Evolutionary conservation across 805 yeast species (phyloP), one percentile per base, ranked within the genome.

Genomic region (Schwanniomyces yamadae): DNA sequence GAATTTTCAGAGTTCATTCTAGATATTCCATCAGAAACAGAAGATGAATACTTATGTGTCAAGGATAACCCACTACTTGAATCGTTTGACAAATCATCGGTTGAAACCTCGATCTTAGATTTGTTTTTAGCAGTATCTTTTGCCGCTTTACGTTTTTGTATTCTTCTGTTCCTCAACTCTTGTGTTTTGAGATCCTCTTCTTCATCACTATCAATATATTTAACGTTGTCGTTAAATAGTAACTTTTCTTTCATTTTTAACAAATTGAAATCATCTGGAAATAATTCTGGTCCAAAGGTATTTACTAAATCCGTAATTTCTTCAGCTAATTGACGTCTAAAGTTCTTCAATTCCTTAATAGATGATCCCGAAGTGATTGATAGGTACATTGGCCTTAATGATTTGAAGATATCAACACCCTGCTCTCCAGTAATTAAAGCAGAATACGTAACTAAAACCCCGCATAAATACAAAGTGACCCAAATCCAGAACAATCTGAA

Each of bases 361-460:
- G 80, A 75, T 13, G 73, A 62, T 26, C 84, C 82, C 16, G 78
- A 70, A 8, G 74, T 75, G 13, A 84, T 57, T 3, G 85, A 77
- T 18, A 83, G 57, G 61, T 83, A 84, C 28, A 91, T 63, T 1
- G 98, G 96, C 46, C 89, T 75, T 37, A 91, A 64, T 3, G 95
- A 82, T 55, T 88, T 88, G 57, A 84, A 75, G 31, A 85, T 72
- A 55, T 91, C 98, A 80, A 87, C 74, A 23, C 99, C 99, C 41
- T 81, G 84, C 54, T 93, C 99, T 36, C 99, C 98, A 39, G 88
- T 79, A 18, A 87, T 71, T 47, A 93, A 71, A 0, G 99, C 96
- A n/a, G 95, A 80, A 52, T 86, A 91, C 0, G 97, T 86, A 11
- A 91, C 79, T 19, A 73, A 55, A 1, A 76, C 87, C 36, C 93